Evolutionary conservation across 2,329 filamentous ascomycete species (phyloP), one percentile per base, ranked within the genome.

Genomic region (Aspergillus ochraceus): DNA sequence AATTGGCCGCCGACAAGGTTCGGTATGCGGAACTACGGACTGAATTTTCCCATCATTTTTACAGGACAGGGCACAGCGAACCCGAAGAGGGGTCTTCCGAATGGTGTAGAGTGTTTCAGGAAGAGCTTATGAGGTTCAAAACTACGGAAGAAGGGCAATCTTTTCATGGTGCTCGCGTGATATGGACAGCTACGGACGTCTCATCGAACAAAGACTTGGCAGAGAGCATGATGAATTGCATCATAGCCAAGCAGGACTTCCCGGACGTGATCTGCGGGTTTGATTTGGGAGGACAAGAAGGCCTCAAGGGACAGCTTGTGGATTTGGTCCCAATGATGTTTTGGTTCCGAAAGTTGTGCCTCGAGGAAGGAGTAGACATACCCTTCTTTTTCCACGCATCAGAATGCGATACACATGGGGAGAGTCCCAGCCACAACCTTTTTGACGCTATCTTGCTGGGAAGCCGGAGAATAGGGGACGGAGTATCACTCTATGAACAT

Each of bases 351-450:
- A 93, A 94, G 75, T 86, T 89, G 68, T 97, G 92, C 73, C 85
- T 86, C 0, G 83, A 90, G 70, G 88, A 92, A 69, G 86, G 85
- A 2, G 85, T 97, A 42, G 86, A 92, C 53, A 87, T 99, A 10
- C 94, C 94, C 0, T 97, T 97, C 80, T 96, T 96, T 81, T 96
- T 98, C 80, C 93, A 97, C 74, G 93, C 94, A 0, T 94, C 93
- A 64, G 93, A 97, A 77, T 91, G 88, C 36, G 85, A 96, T 0
- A 92, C 91, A 17, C 87, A 90, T 61, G 92, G 92, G 29, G 88
- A 87, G 66, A 83, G 81, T 20, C 89, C 90, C 0, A 93, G 97
- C 70, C 81, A 86, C 63, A 97, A 97, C 74, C 83, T 98, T 3
- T 97, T 92, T 73, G 93, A 97, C 73, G 92, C 92, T 0, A 84